phyloP scores from a whole-genome alignment of 768 basidiomycete species.

The Amyloporia xantha region DNA sequence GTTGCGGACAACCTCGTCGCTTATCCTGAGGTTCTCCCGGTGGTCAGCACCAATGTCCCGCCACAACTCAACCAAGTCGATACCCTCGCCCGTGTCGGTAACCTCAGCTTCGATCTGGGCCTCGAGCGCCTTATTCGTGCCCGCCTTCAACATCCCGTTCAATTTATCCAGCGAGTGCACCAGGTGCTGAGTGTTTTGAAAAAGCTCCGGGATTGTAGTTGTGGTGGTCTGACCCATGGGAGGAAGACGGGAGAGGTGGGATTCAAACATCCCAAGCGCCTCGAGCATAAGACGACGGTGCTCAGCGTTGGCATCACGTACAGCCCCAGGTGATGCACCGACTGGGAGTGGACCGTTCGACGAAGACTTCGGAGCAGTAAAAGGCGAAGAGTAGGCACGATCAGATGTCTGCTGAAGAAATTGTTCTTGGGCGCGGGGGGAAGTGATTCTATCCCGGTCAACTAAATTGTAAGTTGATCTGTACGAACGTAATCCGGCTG shows the following conservation, averaged over 20 bases:
- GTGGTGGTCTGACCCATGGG: constrained; percentile 33
- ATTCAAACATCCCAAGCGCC: constrained; percentile 62
- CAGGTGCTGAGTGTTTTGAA: constrained; percentile 54
- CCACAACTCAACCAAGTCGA: constrained; percentile 56
- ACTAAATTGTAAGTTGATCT: constrained; percentile 34
- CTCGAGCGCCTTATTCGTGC: constrained; percentile 56
- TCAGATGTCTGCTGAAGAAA: constrained; percentile 9
- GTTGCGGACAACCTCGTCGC: constrained; percentile 73
- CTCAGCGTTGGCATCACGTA: constrained; percentile 31
- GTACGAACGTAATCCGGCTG: constrained; percentile 34
- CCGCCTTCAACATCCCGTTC: constrained; percentile 51
- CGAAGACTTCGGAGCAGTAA: constrained; percentile 7
- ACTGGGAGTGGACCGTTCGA: constrained; percentile 2
- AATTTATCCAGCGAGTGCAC: constrained; percentile 62
- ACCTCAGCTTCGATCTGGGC: constrained; percentile 75
- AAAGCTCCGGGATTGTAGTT: constrained; percentile 43
- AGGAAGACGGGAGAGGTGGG: constrained; percentile 52
- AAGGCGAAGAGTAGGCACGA: constrained; percentile 13
- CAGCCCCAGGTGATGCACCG: neutral
- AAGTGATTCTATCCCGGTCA: constrained; percentile 6
- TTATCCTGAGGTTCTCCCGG: constrained; percentile 61
- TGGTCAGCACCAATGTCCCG: constrained; percentile 62
- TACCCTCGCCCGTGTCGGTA: constrained; percentile 29
- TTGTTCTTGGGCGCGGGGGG: constrained; percentile 3
- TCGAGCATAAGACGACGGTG: constrained; percentile 70